A percentile compares a stretch with the other conserved stretches of the same genome.
These are phyloP conservation scores for Uncinocarpus reesii DNA, from an alignment of 2,329 filamentous ascomycete genomes.

Conservation along the genomic window DNA sequence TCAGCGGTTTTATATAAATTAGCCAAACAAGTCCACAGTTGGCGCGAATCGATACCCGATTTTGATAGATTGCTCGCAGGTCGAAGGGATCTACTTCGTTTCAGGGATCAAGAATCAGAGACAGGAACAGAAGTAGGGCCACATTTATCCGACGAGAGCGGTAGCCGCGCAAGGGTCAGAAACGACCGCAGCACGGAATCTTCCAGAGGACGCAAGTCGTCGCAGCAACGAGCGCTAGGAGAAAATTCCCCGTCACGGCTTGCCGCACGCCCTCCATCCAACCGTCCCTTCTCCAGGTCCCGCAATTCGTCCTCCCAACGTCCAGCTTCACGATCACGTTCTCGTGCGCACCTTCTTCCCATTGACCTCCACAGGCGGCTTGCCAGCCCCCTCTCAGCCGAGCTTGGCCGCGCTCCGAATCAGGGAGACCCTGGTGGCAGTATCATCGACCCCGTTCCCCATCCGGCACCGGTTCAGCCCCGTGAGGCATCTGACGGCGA, in stretches of 20 bases:
- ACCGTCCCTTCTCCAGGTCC: conserved; percentile 20
- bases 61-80: conserved; percentile 62
- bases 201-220: conserved; percentile 22
- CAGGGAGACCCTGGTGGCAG: no score
- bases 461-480: not conserved
- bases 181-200: conserved; percentile 14
- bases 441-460: not conserved
- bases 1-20: conserved; percentile 51
- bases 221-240: conserved; percentile 13
- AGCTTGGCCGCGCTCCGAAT: conserved; percentile 1
- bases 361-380: conserved; percentile 28
- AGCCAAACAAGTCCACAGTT: conserved; percentile 51
- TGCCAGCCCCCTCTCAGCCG: conserved; percentile 25
- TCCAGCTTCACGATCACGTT: conserved; percentile 45
- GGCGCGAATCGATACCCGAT: conserved; percentile 55
- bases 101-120: not conserved
- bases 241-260: conserved; percentile 15
- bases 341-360: conserved; percentile 38
- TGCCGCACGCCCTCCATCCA: conserved; percentile 15
- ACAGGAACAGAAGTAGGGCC: not conserved
- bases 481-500: conserved; percentile 12
- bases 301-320: conserved; percentile 19
- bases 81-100: conserved; percentile 38
- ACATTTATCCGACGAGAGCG: conserved; percentile 15
- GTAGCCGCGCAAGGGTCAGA: not conserved